Base-by-base conservation (phyloP, 345 rosid genomes). In the Sonneratia alba region DNA sequence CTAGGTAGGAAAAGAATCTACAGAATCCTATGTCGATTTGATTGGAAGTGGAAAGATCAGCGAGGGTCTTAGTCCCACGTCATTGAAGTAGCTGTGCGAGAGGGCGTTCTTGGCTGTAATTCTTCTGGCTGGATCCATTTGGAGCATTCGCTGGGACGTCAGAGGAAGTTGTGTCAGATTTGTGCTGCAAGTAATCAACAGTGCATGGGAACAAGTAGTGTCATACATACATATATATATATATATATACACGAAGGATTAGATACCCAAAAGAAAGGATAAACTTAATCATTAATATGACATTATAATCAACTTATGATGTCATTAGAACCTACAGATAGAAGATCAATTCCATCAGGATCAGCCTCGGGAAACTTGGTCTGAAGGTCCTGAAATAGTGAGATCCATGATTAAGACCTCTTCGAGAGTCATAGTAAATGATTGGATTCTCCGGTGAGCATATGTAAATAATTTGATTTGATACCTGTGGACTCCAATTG, bases 91-190 rank as follows among this genome's bases (percentile, higher is more conserved):
- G 18, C 83, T 96, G 71, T 91, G 98, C 82, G 88, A 93, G 49
- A 94, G 81, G 36, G 97, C 98, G 1, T 73, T 81, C 84, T 87
- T 87, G 51, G 97, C 98, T 1, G 89, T 91, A 69, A 94, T 88
- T 83, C 98, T 94, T 85, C 83, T 84, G 67, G 79, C 75, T n/a
- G 97, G 98, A 87, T 94, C 96, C 89, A 91, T 79, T 81, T 87
- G 76, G 16, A 94, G 91, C 98, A 91, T 91, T 94, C 85, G 90
- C 97, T 94, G 95, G 43, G 74, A 85, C 15, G 65, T 56, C 45
- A 15, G 61, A 16, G 24, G 34, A 49, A 13, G 3, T 3, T 21
- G 19, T 16, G 59, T 53, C 24, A 53, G n/a, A 53, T 53, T 53
- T 6, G 59, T 21, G 59, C 1, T 15, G 21, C 3, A 9, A 37